Base-by-base conservation (phyloP, 805 yeast species). In the Torulaspora franciscae region DNA sequence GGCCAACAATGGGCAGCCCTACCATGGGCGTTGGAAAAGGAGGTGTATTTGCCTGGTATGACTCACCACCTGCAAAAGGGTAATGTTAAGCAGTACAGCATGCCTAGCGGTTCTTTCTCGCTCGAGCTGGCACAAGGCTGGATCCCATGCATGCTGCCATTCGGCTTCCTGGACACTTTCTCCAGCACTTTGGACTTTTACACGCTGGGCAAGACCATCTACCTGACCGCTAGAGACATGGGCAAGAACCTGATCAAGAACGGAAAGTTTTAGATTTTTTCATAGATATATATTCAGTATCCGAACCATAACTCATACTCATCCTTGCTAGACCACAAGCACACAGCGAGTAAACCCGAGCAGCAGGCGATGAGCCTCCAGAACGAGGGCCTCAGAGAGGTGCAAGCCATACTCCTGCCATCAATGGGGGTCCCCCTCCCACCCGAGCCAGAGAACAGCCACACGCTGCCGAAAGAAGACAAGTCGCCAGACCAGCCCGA, bases 101-200 rank as follows among this genome's bases (percentile, higher is more conserved):
- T 93, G 95, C 83, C 86, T 1, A 65, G 77, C 25, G 95, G 84
- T 29, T 74, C 85, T 0, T 93, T 81, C 67, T 96, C 99, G 8
- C 71, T 93, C 53, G 99, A 93, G 65, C 75, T 91, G 59, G 99
- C 99, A 6, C 98, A 91, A 71, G 99, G 99, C 48, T 93, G 96
- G 95, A 87, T 93, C 54, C 98, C 99, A 28, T 83, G 91, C 34
- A 93, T 93, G 99, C 74, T 93, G 49, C 98, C 98, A 15, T 93
- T 93, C 64, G 99, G 99, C 0, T 80, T 91, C 68, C 70, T 86
- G 40, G 95, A 88, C 62, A 78, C 84, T 4, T 59, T 84, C 47
- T 75, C 83, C 42, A 83, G 95, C 33, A 93, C 98, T 11, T 66
- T 90, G 56, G 99, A 93, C 64, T 64, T 81, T 48, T 65, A 71